Conservation (phyloP, 192 early-diverging fungal species). For the Phycomyces blakesleeanus region DNA sequence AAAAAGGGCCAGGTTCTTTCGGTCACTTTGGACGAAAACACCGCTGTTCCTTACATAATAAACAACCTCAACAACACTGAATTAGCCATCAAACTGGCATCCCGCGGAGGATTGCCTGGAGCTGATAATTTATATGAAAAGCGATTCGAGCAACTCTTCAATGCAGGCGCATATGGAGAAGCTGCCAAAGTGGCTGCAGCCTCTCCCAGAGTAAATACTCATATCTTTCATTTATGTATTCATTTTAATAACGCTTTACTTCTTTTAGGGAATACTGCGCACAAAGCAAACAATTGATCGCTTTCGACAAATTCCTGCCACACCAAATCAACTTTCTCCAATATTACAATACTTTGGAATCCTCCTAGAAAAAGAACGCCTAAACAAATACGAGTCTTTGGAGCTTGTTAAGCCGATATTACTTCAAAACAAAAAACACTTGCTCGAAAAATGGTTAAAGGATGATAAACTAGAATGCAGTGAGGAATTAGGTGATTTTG, state of each 20-base stretch:
- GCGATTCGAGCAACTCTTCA: slow-evolving; percentile 84
- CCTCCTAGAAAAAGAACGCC: slow-evolving; percentile 86
- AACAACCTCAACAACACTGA: slow-evolving; percentile 79
- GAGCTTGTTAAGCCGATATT: slow-evolving; percentile 91
- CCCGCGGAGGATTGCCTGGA: slow-evolving; percentile 85
- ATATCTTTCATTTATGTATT: no score
- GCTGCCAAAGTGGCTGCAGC: slow-evolving; percentile 94
- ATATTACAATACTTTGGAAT: slow-evolving; percentile 98
- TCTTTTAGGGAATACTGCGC: slow-evolving; percentile 91
- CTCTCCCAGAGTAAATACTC: slow-evolving; percentile 68
- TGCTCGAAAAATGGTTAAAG: slow-evolving; percentile 98
- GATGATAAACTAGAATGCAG: slow-evolving; percentile 98
- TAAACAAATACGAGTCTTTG: slow-evolving; percentile 94
- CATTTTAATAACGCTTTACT: no score
- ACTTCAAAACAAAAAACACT: slow-evolving; percentile 81
- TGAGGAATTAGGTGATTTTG: slow-evolving; percentile 97
- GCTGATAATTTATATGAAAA: slow-evolving; percentile 88
- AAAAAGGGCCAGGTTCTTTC: slow-evolving; percentile 96
- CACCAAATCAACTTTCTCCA: slow-evolving; percentile 79
- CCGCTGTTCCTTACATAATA: slow-evolving; percentile 88
- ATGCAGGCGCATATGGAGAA: slow-evolving; percentile 74
- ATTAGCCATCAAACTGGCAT: slow-evolving; percentile 85
- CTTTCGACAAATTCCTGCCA: slow-evolving; percentile 80
- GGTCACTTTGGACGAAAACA: slow-evolving; percentile 88
- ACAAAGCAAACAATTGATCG: slow-evolving; percentile 92